Base-by-base conservation (phyloP, 192 early-diverging fungal genomes). In the Glomus cerebriforme region DNA sequence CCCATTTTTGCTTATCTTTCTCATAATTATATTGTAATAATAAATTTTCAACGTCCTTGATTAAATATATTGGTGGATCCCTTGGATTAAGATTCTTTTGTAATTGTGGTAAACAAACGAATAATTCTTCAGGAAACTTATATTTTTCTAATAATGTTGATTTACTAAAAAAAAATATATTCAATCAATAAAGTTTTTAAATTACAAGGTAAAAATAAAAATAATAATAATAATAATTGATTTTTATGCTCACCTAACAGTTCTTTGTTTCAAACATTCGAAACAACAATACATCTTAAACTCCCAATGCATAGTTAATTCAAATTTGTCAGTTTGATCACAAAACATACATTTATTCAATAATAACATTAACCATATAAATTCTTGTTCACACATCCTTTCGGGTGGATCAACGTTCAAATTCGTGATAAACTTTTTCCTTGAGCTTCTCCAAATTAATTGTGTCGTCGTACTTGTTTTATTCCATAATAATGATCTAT, bases 281-380 rank as follows among this genome's bases (percentile, higher is more conserved):
- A n/a, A 8, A 70, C 68, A 70, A 45, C 68, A 70, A 70, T 70
- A 70, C 10, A 70, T 70, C 27, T 24, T 39, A 27, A 70, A 70
- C 27, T 70, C 68, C 68, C 68, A 70, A 70, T 70, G 35, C 39
- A 70, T 45, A 1, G 68, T 27, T 27, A 70, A 47, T 4, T 70
- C 19, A 12, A 45, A 70, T 45, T 70, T 70, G 24, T 70, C n/a
- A 12, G 19, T 70, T 43, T 70, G n/a, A 45, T 47, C 26, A 70
- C 68, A 70, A 70, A 70, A 70, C 26, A 27, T n/a, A 47, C 68
- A 70, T 47, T 70, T 70, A 22, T 70, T 70, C 13, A 15, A 24
- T 70, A 70, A n/a, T 13, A 70, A 8, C 37, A 70, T 47, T 27
- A 47, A 47, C 68, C 68, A 70, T 47, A 70, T 70, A 47, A 45